phyloP scores from a whole-genome alignment of 1,284 basidiomycete genomes.

The Ganoderma lucidum region DNA sequence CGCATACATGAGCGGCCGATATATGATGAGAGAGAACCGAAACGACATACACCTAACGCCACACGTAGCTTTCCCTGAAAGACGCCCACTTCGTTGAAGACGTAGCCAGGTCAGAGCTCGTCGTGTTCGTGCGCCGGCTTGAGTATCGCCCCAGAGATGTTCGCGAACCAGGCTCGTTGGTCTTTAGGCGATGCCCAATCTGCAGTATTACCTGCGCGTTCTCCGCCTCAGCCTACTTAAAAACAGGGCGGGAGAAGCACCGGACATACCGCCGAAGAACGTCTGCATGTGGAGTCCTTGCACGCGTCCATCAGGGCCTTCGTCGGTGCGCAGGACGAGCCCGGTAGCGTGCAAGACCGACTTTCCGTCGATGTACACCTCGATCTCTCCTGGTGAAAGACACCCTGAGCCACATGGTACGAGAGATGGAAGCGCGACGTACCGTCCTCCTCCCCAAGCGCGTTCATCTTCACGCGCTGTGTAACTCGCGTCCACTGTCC shows the following conservation, averaged over 20 bases:
- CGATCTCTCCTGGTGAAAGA: constrained; percentile 56
- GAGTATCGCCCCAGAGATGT: constrained; percentile 56
- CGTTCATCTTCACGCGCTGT: constrained; percentile 71
- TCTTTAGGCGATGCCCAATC: constrained; percentile 73
- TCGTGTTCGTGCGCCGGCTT: constrained; percentile 8
- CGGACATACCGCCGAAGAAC: constrained; percentile 71
- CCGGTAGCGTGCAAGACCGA: constrained; percentile 55
- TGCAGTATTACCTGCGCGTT: constrained; percentile 52
- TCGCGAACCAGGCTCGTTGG: constrained; percentile 71
- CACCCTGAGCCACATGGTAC: background rate
- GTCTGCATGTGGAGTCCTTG: constrained; percentile 75
- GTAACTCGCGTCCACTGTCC: constrained; percentile 67
- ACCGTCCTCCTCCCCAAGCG: constrained; percentile 56
- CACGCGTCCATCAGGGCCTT: constrained; percentile 48
- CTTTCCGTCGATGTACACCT: constrained; percentile 62
- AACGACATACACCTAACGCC: background rate
- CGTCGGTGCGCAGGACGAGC: constrained; percentile 52
- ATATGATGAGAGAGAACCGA: background rate
- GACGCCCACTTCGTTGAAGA: background rate
- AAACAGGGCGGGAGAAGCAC: background rate
- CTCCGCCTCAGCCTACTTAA: constrained; percentile 6
- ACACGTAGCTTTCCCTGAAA: background rate
- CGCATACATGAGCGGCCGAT: background rate
- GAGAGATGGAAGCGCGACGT: constrained; percentile 13
- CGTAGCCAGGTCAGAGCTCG: constrained; percentile 16